Base-by-base conservation (phyloP, 78 protist species). In the Emiliania huxleyi region DNA sequence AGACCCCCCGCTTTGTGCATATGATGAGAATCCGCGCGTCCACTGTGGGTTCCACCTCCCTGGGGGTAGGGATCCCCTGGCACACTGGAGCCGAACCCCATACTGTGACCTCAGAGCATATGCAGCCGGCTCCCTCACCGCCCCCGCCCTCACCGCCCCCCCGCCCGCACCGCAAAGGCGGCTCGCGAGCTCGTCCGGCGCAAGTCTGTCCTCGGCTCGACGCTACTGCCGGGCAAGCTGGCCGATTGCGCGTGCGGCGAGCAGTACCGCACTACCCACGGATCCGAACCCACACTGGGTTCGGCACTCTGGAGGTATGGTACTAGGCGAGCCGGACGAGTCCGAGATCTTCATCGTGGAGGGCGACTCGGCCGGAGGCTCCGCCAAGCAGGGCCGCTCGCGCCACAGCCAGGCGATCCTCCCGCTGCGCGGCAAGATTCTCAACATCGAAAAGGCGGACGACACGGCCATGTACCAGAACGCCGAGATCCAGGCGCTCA, bases 321-420 rank as follows among this genome's bases (percentile, higher is more conserved):
- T n/a, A n/a, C n/a, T n/a, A n/a, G n/a, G n/a, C n/a, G n/a, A 83
- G 42, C 62, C 89, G 33, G 0, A 0, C 18, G 29, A 3, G 25
- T 29, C 42, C 26, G 89, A 83, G 38, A 1, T 83, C 69, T 83
- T 83, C 89, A 44, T 83, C 0, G 89, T 83, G 29, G 89, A 83
- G 89, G 89, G 89, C 62, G 89, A 83, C 56, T 45, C 62, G 42
- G 89, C 89, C 42, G 89, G 89, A 55, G 89, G 89, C 40, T 45
- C 62, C 25, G 89, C 89, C 40, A 83, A 83, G 89, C 89, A 83
- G 56, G 89, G 69, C 62, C 89, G 89, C 22, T 23, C 6, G n/a
- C 56, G 89, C 49, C n/a, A 37, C n/a, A 33, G 0, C 22, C 89
- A 83, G 56, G 89, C 89, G 29, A 33, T 83, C 26, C 62, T 83